Conservation (phyloP, 768 basidiomycete genomes). For the Neoboletus subvelutipes region DNA sequence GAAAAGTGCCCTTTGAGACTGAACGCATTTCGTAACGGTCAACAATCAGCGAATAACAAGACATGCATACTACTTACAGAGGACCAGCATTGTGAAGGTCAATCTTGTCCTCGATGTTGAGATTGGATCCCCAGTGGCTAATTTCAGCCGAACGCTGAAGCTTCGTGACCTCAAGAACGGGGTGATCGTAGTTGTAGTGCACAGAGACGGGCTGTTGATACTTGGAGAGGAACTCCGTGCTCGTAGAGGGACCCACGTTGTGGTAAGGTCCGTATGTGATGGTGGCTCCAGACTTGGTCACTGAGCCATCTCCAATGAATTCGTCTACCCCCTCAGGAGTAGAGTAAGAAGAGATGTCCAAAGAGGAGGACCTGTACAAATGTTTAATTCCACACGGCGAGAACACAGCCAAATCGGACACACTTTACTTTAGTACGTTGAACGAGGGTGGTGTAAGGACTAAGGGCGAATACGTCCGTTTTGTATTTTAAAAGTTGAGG, state of each 20-base stretch:
- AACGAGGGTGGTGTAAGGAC: constrained; percentile 76
- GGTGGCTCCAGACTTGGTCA: constrained; percentile 73
- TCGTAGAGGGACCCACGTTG: constrained; percentile 65
- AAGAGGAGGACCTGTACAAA: constrained; percentile 58
- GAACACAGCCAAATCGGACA: constrained; percentile 24
- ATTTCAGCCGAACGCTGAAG: constrained; percentile 83
- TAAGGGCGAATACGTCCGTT: constrained; percentile 76
- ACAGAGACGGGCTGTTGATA: constrained; percentile 67
- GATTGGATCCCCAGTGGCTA: constrained; percentile 95
- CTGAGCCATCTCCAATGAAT: constrained; percentile 59
- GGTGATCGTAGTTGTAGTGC: constrained; percentile 82
- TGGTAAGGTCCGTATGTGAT: constrained; percentile 89
- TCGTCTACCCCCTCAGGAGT: constrained; percentile 58
- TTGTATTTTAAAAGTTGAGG: constrained; percentile 78
- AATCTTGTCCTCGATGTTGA: constrained; percentile 91
- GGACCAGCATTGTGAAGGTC: constrained; percentile 88
- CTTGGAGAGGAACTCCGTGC: constrained; percentile 50
- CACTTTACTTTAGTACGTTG: constrained; percentile 89
- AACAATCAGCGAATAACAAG: background rate
- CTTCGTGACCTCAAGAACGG: constrained; percentile 71
- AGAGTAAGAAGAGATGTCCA: constrained; percentile 70
- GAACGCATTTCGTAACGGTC: background rate
- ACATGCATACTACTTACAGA: constrained; percentile 50
- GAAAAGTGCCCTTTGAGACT: constrained; percentile 97
- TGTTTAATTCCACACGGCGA: constrained; percentile 2